Conservation (phyloP, 2,329 filamentous ascomycete genomes). For the Clonostachys rosea region DNA sequence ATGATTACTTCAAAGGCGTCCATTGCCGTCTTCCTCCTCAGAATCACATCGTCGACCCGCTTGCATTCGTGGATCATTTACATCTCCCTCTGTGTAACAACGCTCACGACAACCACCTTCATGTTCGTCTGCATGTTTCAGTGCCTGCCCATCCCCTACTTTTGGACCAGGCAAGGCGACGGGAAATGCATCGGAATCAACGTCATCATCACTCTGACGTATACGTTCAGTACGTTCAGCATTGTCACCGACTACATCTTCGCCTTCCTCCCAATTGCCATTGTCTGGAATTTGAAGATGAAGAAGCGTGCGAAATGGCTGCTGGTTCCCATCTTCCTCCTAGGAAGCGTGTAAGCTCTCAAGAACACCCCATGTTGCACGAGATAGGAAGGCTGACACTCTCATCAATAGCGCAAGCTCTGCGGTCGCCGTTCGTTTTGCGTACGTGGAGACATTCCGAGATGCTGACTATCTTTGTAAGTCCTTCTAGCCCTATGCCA, state of each 20-base stretch:
- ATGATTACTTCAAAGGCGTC: conserved; percentile 34
- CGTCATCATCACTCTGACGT: conserved; percentile 45
- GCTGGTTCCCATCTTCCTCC: conserved; percentile 45
- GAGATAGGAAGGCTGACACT: no score
- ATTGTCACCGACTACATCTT: conserved; percentile 46
- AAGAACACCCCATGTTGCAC: no score
- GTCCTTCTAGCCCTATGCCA: conserved; percentile 4
- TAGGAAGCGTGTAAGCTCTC: conserved; percentile 44
- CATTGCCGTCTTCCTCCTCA: conserved; percentile 34
- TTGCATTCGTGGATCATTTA: conserved; percentile 28
- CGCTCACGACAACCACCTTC: conserved; percentile 28
- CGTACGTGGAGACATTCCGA: conserved; percentile 27
- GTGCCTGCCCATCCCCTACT: conserved; percentile 30
- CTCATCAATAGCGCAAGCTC: conserved; percentile 28
- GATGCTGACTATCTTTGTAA: conserved; percentile 37
- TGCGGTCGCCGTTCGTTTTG: conserved; percentile 33
- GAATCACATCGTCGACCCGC: conserved; percentile 24
- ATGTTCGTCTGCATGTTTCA: conserved; percentile 35
- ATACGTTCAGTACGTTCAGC: conserved; percentile 43
- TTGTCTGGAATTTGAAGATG: conserved; percentile 53
- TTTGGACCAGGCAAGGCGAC: conserved; percentile 26
- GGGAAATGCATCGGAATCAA: conserved; percentile 30
- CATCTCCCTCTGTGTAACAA: conserved; percentile 22
- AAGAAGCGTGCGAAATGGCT: conserved; percentile 42
- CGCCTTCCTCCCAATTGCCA: conserved; percentile 45